A percentile compares a stretch with the other conserved stretches of the same genome.
These are phyloP conservation scores for Apiospora pterosperma DNA, from an alignment of 2,329 filamentous ascomycete genomes.

Conservation along the genomic window DNA sequence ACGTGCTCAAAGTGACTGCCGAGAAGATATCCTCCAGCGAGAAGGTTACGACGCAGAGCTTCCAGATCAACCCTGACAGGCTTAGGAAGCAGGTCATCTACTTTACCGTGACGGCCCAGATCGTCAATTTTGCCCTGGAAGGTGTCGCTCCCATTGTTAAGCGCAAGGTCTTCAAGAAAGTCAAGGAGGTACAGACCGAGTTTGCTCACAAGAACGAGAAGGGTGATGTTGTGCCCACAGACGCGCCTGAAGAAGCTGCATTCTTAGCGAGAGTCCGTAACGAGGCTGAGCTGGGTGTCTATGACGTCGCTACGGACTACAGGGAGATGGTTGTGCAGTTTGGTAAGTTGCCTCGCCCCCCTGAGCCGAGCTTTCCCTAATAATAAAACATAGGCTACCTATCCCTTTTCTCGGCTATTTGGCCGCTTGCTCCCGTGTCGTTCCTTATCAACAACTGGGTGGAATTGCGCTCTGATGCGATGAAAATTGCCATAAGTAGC, in stretches of 20 bases:
- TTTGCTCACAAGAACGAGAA: constrained; percentile 51
- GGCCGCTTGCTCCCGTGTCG: constrained; percentile 86
- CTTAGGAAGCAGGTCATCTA: constrained; percentile 92
- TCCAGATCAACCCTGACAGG: constrained; percentile 78
- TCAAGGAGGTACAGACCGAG: constrained; percentile 68
- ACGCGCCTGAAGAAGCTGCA: constrained; percentile 71
- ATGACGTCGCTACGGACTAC: constrained; percentile 88
- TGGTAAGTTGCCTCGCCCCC: constrained; percentile 35
- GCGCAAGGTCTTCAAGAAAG: constrained; percentile 72
- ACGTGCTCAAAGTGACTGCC: constrained; percentile 74
- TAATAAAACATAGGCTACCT: constrained; percentile 66
- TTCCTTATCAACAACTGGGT: constrained; percentile 97
- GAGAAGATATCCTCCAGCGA: constrained; percentile 73
- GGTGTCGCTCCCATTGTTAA: constrained; percentile 83
- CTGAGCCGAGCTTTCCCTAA: background rate
- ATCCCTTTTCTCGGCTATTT: constrained; percentile 86
- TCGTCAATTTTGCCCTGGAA: constrained; percentile 84
- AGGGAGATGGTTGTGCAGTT: constrained; percentile 90
- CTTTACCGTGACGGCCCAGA: constrained; percentile 89
- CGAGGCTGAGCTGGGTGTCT: constrained; percentile 77
- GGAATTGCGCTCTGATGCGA: constrained; percentile 85
- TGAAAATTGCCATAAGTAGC: constrained; percentile 90
- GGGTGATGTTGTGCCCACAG: constrained; percentile 43
- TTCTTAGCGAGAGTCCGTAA: constrained; percentile 80
- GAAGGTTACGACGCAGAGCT: constrained; percentile 62